Base-by-base conservation (phyloP, 495 filamentous ascomycete genomes). In the Daldinia grandis region DNA sequence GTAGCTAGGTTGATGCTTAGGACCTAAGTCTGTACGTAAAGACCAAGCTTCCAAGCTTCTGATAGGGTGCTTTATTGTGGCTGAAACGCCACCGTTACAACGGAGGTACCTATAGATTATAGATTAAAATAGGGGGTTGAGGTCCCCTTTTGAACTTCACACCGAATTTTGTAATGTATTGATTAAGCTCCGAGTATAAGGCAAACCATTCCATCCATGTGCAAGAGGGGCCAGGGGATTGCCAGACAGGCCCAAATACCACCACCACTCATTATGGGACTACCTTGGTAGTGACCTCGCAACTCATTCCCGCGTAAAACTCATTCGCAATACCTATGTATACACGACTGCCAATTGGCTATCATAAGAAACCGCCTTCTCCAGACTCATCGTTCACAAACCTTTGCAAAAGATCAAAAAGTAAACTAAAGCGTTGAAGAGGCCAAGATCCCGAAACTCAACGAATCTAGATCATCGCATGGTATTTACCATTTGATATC, bases 61-160 rank as follows among this genome's bases (percentile, higher is more conserved):
- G 17, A 57, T 33, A 57, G 31, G 54, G 3, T 55, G 12, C 19
- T 37, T 37, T 4, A 25, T 30, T 59, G 65, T 71, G 72, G 68
- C 69, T 68, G 64, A 62, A 62, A 68, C 68, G 69, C 68, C 64
- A 74, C 58, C 62, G 62, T 66, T 37, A 42, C 15, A 17, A 56
- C 25, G 21, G 4, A 53, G 49, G 25, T 35, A 57, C 19, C 54
- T 38, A 21, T 56, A 33, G 27, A 21, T 15, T 49, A 49, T 35
- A 55, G 28, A 17, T 15, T 56, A 24, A 47, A 47, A 47, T 47
- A 47, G 42, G 42, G 42, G 42, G 8, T 47, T 47, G 42, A 19
- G 42, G 8, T 47, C 24, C 10, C 42, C 9, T 8, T 47, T 47
- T 24, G 33, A 24, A 33, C 25, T 53, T 27, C 49, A 14, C 25